These are phyloP conservation scores for Circinella umbellata DNA, from an alignment of 371 early-diverging fungal genomes.

Conservation along the genomic window DNA sequence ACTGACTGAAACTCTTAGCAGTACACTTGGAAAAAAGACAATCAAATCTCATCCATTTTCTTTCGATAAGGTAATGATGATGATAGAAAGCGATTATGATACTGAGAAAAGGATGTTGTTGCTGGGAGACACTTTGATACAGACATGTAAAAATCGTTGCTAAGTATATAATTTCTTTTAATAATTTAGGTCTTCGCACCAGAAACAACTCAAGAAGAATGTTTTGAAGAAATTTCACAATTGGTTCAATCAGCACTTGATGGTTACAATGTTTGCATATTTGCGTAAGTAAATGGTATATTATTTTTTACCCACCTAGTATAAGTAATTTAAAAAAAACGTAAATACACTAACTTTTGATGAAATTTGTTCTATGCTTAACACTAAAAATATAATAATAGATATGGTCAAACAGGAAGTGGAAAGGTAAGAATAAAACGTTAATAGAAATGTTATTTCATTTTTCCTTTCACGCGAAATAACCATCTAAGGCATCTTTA, in stretches of 20 bases:
- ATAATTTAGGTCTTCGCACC: constrained; percentile 73
- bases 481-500: too few relatives aligned
- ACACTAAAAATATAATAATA: neutral
- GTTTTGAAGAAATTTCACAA: constrained; percentile 96
- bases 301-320: too few relatives aligned
- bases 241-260: constrained; percentile 96
- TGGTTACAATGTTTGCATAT: constrained; percentile 98
- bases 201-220: constrained; percentile 72
- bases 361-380: neutral
- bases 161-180: neutral
- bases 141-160: neutral
- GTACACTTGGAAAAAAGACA: constrained; percentile 42
- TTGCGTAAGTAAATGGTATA: constrained; percentile 63
- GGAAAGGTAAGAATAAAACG: constrained; percentile 74
- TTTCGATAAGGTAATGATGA: constrained; percentile 68
- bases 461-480: too few relatives aligned
- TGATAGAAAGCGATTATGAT: too few relatives aligned
- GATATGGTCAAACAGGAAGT: constrained; percentile 97
- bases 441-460: too few relatives aligned
- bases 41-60: constrained; percentile 72
- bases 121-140: too few relatives aligned
- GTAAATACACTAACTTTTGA: too few relatives aligned
- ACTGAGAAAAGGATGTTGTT: too few relatives aligned
- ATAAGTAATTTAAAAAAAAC: neutral
- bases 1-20: constrained; percentile 44